A percentile compares a stretch with the other conserved stretches of the same genome.
These are phyloP conservation scores for Sporothrix sp. DNA, from an alignment of 2,329 filamentous ascomycete genomes.

Conservation along the genomic window DNA sequence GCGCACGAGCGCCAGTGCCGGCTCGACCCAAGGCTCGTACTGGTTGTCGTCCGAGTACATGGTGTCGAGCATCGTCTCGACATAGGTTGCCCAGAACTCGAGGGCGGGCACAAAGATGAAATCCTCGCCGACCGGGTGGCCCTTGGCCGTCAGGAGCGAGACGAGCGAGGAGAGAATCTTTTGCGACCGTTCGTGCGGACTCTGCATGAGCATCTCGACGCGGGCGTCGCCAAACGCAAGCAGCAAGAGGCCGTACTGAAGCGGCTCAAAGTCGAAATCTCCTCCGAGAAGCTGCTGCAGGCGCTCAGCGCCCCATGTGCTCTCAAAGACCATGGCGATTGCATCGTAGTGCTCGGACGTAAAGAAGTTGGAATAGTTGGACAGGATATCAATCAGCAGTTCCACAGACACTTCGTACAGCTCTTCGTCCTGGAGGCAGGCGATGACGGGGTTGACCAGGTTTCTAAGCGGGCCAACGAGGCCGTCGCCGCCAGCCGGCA, in stretches of 20 bases:
- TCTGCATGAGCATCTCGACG: slow-evolving; percentile 48
- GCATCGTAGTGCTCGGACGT: slow-evolving; percentile 46
- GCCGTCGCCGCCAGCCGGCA: slow-evolving; percentile 46
- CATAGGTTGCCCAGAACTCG: slow-evolving; percentile 73
- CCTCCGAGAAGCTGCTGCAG: slow-evolving; percentile 47
- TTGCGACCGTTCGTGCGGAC: slow-evolving; percentile 39
- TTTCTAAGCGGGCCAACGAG: slow-evolving; percentile 50
- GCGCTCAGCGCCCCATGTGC: slow-evolving; percentile 46
- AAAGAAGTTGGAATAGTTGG: slow-evolving; percentile 56
- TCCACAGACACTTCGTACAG: slow-evolving; percentile 53
- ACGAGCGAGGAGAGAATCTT: slow-evolving; percentile 50
- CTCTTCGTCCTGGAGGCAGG: slow-evolving; percentile 48
- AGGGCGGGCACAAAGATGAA: slow-evolving; percentile 63
- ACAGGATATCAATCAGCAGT: slow-evolving; percentile 54
- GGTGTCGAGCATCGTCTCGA: slow-evolving; percentile 56
- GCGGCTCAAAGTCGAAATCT: slow-evolving; percentile 52
- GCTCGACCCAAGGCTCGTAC: slow-evolving; percentile 42
- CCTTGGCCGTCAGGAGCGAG: slow-evolving; percentile 54
- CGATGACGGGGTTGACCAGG: slow-evolving; percentile 50
- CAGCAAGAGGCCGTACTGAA: slow-evolving; percentile 58
- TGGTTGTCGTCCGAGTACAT: slow-evolving; percentile 41
- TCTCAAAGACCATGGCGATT: slow-evolving; percentile 50
- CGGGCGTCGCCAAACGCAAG: slow-evolving; percentile 60
- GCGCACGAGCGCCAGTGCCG: slow-evolving; percentile 50
- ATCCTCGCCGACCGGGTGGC: slow-evolving; percentile 61